Conservation (phyloP, 805 yeast genomes). For the Ogataea haglerorum region DNA sequence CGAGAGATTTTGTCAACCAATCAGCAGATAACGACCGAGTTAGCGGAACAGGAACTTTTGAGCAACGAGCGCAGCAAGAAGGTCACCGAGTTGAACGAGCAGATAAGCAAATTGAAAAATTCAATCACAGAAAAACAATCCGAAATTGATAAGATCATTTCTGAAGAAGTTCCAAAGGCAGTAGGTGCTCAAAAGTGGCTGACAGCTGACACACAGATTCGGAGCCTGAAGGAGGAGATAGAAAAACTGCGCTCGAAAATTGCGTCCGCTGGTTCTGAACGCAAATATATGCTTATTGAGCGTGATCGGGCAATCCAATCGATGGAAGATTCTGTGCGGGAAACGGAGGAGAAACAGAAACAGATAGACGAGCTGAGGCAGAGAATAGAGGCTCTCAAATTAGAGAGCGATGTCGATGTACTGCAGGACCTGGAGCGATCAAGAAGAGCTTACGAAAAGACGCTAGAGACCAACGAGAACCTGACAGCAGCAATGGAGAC, state of each 20-base stretch:
- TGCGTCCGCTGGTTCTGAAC: constrained; percentile 53
- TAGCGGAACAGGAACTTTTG: constrained; percentile 37
- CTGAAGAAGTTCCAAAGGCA: constrained; percentile 21
- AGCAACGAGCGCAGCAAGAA: constrained; percentile 29
- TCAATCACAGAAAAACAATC: constrained; percentile 27
- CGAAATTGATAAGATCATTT: constrained; percentile 23
- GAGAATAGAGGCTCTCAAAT: constrained; percentile 8
- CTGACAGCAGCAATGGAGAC: constrained; percentile 15
- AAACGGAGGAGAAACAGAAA: constrained; percentile 22
- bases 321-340: constrained; percentile 40
- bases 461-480: constrained; percentile 10
- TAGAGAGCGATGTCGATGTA: constrained; percentile 1
- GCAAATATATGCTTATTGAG: constrained; percentile 60
- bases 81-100: constrained; percentile 19
- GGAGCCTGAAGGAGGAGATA: constrained; percentile 45
- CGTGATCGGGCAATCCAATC: constrained; percentile 51
- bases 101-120: constrained; percentile 8
- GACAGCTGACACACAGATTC: constrained; percentile 39
- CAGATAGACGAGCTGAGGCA: constrained; percentile 7
- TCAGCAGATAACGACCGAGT: constrained; percentile 43
- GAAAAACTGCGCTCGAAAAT: constrained; percentile 40
- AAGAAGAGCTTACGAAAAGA: constrained; percentile 8
- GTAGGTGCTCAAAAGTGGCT: constrained; percentile 25
- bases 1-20: constrained; percentile 43
- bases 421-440: constrained; percentile 8